phyloP scores from a whole-genome alignment of 768 basidiomycete genomes.

The Dendrothele bispora region DNA sequence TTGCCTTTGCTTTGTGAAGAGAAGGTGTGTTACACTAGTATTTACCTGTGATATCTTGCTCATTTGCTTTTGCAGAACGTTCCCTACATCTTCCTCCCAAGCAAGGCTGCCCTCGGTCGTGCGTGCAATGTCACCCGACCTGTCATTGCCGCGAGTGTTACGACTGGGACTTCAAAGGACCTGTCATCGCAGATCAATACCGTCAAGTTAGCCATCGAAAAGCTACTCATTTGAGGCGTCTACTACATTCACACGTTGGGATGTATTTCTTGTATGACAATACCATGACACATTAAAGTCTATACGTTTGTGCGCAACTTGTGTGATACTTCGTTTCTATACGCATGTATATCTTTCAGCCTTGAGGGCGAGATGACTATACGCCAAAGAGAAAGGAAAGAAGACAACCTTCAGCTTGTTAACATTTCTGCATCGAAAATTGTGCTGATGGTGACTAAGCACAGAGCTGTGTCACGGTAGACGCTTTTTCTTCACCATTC shows the following conservation, averaged over 20 bases:
- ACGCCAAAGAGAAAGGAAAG: too few relatives aligned
- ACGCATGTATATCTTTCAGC: too few relatives aligned
- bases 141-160: constrained; percentile 94
- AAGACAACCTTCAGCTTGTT: not conserved
- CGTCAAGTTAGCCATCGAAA: constrained; percentile 83
- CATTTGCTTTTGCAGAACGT: constrained; percentile 65
- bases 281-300: too few relatives aligned
- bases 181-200: constrained; percentile 85
- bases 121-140: constrained; percentile 95
- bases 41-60: constrained; percentile 6
- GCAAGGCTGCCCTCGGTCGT: constrained; percentile 92
- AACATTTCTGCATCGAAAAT: not conserved
- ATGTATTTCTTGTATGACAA: constrained; percentile 4
- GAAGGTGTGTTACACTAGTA: constrained; percentile 60
- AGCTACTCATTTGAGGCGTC: constrained; percentile 44
- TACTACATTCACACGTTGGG: not conserved
- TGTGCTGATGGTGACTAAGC: constrained; percentile 2
- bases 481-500: not conserved
- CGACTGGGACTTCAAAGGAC: constrained; percentile 94
- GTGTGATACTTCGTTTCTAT: too few relatives aligned
- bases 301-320: too few relatives aligned
- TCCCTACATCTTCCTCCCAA: constrained; percentile 92
- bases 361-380: too few relatives aligned
- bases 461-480: not conserved
- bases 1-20: constrained; percentile 97